Conservation (phyloP, 1,284 basidiomycete genomes). For the Ceratobasidium sp. region DNA sequence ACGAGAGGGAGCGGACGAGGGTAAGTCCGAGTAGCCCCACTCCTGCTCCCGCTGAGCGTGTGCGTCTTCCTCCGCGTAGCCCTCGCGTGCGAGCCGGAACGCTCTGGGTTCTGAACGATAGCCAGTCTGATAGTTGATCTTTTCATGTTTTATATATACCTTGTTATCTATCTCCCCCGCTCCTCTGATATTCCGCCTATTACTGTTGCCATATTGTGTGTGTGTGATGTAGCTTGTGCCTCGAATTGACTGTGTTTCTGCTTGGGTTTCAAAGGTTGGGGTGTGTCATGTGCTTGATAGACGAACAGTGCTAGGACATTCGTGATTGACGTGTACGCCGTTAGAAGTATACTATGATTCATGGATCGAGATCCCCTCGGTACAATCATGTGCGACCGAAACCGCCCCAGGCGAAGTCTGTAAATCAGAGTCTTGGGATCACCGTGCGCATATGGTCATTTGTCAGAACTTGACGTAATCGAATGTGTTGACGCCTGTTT, state of each 20-base stretch:
- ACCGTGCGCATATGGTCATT: too few relatives aligned
- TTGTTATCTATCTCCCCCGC: conserved; percentile 1
- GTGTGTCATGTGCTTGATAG: background rate
- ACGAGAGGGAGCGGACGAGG: conserved; percentile 35
- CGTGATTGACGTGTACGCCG: conserved; percentile 8
- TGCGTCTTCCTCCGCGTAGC: conserved; percentile 37
- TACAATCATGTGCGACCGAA: background rate
- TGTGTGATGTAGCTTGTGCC: conserved; percentile 32
- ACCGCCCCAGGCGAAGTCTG: background rate
- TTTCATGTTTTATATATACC: conserved; percentile 2
- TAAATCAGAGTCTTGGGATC: background rate
- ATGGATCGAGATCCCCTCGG: background rate
- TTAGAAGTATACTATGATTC: conserved; percentile 10
- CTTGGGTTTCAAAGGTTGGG: background rate
- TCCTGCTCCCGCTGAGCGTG: conserved; percentile 32
- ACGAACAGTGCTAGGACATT: background rate
- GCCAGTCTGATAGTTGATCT: conserved; percentile 3
- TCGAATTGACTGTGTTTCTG: conserved; percentile 21
- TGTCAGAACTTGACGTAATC: background rate
- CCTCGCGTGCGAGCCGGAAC: conserved; percentile 29
- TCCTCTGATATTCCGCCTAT: conserved; percentile 7
- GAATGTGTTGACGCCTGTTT: background rate
- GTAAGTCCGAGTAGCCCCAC: conserved; percentile 19
- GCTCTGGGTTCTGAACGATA: conserved; percentile 31
- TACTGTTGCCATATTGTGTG: conserved; percentile 16